phyloP scores from a whole-genome alignment of 768 basidiomycete genomes.

The Rhizopogon salebrosus region DNA sequence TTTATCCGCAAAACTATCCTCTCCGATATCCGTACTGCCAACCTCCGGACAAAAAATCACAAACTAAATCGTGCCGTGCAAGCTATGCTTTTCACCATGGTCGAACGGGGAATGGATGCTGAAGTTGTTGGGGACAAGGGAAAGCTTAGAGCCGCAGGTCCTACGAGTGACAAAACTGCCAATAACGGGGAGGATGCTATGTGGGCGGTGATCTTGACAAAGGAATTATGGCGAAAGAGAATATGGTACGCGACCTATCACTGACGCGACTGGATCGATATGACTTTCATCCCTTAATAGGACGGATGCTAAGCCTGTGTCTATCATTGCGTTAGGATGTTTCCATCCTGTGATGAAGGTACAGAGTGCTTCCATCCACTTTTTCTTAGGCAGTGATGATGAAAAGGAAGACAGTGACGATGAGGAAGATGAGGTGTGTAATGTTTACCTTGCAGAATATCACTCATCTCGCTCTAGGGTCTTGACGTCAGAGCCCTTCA shows the following conservation, averaged over 20 bases:
- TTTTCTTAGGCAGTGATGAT: conserved; percentile 90
- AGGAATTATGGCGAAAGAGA: conserved; percentile 91
- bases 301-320: conserved; percentile 88
- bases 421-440: conserved; percentile 47
- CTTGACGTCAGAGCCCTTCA: conserved; percentile 70
- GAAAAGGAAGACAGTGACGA: conserved; percentile 69
- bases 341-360: conserved; percentile 94
- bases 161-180: conserved; percentile 33
- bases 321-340: conserved; percentile 87
- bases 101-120: conserved; percentile 84
- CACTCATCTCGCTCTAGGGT: conserved; percentile 33
- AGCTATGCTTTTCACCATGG: conserved; percentile 93
- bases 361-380: conserved; percentile 90
- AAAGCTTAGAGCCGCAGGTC: conserved; percentile 45
- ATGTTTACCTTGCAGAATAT: neutral
- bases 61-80: conserved; percentile 96
- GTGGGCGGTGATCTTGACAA: conserved; percentile 94
- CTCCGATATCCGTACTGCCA: conserved; percentile 88
- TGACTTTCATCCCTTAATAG: conserved; percentile 28
- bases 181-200: conserved; percentile 80
- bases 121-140: conserved; percentile 84
- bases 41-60: conserved; percentile 84
- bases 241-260: conserved; percentile 55
- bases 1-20: conserved; percentile 93
- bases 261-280: neutral